These are phyloP conservation scores for Arxiozyma slooffiae DNA, from an alignment of 1,139 yeast genomes.

Conservation along the genomic window DNA sequence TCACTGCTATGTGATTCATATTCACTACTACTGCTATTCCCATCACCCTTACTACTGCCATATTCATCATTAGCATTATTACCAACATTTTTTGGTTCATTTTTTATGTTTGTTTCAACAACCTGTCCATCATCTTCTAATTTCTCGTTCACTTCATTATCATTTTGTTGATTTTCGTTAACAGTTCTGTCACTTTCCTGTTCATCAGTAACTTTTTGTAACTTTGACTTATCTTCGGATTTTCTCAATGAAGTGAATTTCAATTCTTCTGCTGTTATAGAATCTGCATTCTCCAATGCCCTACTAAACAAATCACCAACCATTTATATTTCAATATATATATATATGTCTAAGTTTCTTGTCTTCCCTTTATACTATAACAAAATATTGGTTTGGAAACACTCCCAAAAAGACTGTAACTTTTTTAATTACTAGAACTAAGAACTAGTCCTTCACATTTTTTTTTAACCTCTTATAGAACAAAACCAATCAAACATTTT, in stretches of 20 bases:
- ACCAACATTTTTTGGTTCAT: not conserved
- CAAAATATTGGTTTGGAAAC: not conserved
- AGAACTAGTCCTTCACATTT: not conserved
- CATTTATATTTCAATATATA: slow-evolving; percentile 7
- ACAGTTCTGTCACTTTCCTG: slow-evolving; percentile 12
- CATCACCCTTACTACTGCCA: not conserved
- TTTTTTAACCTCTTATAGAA: not conserved
- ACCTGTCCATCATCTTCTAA: not conserved
- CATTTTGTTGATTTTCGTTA: slow-evolving; percentile 16
- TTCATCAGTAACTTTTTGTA: slow-evolving; percentile 1
- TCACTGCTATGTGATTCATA: not conserved
- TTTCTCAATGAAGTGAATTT: not conserved
- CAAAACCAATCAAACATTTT: too few relatives aligned
- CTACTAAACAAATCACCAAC: slow-evolving; percentile 19
- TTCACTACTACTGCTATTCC: slow-evolving; percentile 1
- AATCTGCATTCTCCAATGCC: slow-evolving; percentile 16
- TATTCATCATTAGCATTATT: not conserved
- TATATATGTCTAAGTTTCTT: not conserved
- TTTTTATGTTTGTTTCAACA: slow-evolving; percentile 7
- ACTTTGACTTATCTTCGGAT: not conserved
- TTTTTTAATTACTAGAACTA: too few relatives aligned
- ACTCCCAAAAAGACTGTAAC: too few relatives aligned
- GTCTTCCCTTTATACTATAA: not conserved
- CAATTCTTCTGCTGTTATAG: slow-evolving; percentile 5
- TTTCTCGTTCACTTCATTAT: not conserved